Evolutionary conservation across 805 yeast genomes (phyloP), one percentile per base, ranked within the genome.

Genomic region (Ogataea chonburiensis): DNA sequence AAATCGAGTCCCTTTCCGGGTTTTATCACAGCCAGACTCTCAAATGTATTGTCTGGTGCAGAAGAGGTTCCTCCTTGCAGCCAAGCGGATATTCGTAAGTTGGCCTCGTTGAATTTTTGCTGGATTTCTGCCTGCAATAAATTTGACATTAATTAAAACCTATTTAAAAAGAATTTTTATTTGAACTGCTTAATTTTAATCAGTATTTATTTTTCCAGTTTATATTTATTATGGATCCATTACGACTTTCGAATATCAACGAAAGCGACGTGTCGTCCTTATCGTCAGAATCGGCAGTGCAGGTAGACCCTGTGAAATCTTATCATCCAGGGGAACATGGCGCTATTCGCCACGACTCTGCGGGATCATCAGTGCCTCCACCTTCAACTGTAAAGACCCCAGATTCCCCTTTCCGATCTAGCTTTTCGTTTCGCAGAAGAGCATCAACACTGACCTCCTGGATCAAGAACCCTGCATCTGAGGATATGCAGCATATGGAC

Each of bases 81-180:
- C 78, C 77, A 72, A 15, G 66, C 60, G 21, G 56, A 31, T 1
- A 67, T 67, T 24, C 53, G 58, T 6, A 51, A 42, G 38, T 63
- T 66, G 12, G 62, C 64, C 19, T 59, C 58, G 3, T 64, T 45
- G 5, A 74, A 52, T 5, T 71, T 67, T 5, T 68, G 56, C 47
- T 70, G 75, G 44, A 74, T 67, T 36, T 60, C 59, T 11, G 73
- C 63, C 40, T 70, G 78, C 4, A 75, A 16, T 14, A 29, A 18
- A 19, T 29, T 24, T n/a, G 33, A 34, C 38, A 28, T 19, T 13
- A 9, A n/a, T 12, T 13, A 33, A 33, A 33, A 20, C n/a, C n/a
- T n/a, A 17, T 5, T 13, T 15, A 9, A 8, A 28, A 35, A 28
- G 17, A 24, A 22, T 20, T 17, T 16, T 24, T n/a, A n/a, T n/a